Evolutionary conservation across 768 basidiomycete genomes (phyloP).

Genomic region (Leucocoprinus sp.): DNA sequence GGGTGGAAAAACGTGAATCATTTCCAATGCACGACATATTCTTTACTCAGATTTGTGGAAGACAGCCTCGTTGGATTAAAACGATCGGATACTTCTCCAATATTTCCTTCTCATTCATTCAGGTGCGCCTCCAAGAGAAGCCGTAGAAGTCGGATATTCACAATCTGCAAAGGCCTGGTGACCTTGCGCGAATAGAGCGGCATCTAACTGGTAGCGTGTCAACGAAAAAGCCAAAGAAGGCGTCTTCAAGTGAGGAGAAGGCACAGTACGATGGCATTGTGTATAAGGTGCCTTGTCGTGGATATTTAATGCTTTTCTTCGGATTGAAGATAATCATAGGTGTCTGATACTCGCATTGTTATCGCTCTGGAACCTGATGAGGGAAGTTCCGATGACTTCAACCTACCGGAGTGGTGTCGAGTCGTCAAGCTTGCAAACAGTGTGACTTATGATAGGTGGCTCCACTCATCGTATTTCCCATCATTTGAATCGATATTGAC

Average conservation of each 20-base stretch:
- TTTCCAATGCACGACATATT: background rate
- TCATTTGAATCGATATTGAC: background rate
- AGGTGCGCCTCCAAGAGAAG: constrained; percentile 36
- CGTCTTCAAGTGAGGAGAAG: constrained; percentile 29
- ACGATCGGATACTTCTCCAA: constrained; percentile 55
- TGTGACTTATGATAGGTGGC: constrained; percentile 80
- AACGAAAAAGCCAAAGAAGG: constrained; percentile 38
- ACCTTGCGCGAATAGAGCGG: constrained; percentile 80
- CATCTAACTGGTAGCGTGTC: constrained; percentile 36
- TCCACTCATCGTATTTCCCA: background rate
- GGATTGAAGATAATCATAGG: constrained; percentile 30
- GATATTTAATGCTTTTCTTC: background rate
- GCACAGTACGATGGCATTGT: constrained; percentile 66
- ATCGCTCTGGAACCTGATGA: constrained; percentile 69
- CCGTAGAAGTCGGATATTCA: background rate
- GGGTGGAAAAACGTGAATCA: constrained; percentile 79
- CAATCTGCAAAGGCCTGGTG: constrained; percentile 56
- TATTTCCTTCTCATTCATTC: constrained; percentile 83
- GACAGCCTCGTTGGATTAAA: constrained; percentile 80
- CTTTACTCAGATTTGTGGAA: constrained; percentile 23
- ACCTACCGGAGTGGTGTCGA: constrained; percentile 79
- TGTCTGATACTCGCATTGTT: constrained; percentile 74
- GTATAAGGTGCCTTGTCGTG: constrained; percentile 54
- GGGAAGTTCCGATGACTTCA: constrained; percentile 52
- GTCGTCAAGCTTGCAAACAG: constrained; percentile 88